Evolutionary conservation across 352 stramenopile species (phyloP).

Genomic region (Globisporangium perplexum): DNA sequence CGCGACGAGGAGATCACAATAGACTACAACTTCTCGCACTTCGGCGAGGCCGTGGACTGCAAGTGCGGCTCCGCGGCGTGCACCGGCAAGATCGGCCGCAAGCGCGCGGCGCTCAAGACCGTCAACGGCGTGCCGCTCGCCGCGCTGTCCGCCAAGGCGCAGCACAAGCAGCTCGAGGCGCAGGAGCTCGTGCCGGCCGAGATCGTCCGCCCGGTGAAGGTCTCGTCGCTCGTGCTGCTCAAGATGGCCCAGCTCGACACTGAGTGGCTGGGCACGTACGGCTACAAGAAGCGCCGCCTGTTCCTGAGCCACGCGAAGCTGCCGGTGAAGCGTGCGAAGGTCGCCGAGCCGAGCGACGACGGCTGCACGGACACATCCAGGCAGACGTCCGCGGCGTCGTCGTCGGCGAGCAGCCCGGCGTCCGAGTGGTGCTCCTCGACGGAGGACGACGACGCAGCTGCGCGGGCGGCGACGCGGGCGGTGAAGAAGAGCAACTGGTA

Average conservation of each 20-base stretch:
- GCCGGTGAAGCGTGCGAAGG: conserved; percentile 8
- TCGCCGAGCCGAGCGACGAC: background rate
- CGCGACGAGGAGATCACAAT: conserved; percentile 74
- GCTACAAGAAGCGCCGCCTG: conserved; percentile 55
- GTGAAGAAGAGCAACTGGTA: conserved; percentile 42
- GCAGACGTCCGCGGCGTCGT: conserved; percentile 15
- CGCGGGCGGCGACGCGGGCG: conserved; percentile 14
- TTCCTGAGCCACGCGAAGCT: conserved; percentile 43
- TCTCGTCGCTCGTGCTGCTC: conserved; percentile 68
- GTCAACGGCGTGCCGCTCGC: conserved; percentile 8
- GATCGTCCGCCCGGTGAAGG: conserved; percentile 51
- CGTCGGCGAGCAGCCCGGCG: conserved; percentile 30
- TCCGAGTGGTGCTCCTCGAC: conserved; percentile 35
- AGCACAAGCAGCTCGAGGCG: conserved; percentile 14
- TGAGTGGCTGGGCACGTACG: conserved; percentile 57
- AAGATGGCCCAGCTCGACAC: conserved; percentile 69
- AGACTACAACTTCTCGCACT: conserved; percentile 85
- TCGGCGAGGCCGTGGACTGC: conserved; percentile 68
- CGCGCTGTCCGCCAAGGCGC: conserved; percentile 1
- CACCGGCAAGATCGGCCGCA: conserved; percentile 70
- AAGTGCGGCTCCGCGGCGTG: conserved; percentile 71
- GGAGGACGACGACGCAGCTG: conserved; percentile 27
- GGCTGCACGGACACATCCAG: background rate
- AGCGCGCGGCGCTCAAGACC: conserved; percentile 41
- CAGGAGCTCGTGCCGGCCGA: conserved; percentile 31